These are phyloP conservation scores for Zoysia pacifica DNA, from an alignment of 176 grass and related monocot genomes.

Conservation along the genomic window DNA sequence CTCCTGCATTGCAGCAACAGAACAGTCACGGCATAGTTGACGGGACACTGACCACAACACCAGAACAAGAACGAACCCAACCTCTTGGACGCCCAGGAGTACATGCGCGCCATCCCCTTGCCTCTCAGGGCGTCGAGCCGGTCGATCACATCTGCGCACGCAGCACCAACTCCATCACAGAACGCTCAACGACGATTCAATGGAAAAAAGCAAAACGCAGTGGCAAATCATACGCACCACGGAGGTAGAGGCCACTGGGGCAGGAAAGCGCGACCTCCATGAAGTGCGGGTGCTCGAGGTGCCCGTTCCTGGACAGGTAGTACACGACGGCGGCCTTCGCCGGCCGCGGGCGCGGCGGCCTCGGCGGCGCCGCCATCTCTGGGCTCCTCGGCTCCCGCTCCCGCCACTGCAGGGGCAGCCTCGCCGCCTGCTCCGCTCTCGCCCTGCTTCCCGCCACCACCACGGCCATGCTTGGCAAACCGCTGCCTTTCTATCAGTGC, in stretches of 20 bases:
- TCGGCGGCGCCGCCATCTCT: conserved; percentile 42
- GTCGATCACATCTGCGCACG: conserved; percentile 63
- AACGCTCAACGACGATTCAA: neutral
- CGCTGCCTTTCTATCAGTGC: neutral
- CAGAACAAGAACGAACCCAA: neutral
- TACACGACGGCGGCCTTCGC: conserved; percentile 76
- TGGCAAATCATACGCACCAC: conserved; percentile 40
- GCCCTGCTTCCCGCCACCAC: conserved; percentile 24
- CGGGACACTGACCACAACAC: neutral
- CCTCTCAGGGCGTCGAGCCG: conserved; percentile 80
- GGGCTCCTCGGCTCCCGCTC: conserved; percentile 51
- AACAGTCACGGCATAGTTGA: neutral
- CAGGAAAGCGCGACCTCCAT: conserved; percentile 71
- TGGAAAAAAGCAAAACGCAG: neutral
- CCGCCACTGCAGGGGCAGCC: conserved; percentile 38
- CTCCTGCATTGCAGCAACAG: conserved; percentile 46
- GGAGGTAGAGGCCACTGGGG: conserved; percentile 74
- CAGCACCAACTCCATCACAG: neutral
- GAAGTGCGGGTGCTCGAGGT: conserved; percentile 94
- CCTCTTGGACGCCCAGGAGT: conserved; percentile 93
- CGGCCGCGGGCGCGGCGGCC: conserved; percentile 29
- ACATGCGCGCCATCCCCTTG: conserved; percentile 69
- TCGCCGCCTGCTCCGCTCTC: conserved; percentile 26
- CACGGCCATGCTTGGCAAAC: conserved; percentile 18
- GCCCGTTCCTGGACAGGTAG: conserved; percentile 77